A percentile compares a stretch with the other conserved stretches of the same genome.
These are phyloP conservation scores for Mycena crocata DNA, from an alignment of 768 basidiomycete genomes.

Conservation along the genomic window DNA sequence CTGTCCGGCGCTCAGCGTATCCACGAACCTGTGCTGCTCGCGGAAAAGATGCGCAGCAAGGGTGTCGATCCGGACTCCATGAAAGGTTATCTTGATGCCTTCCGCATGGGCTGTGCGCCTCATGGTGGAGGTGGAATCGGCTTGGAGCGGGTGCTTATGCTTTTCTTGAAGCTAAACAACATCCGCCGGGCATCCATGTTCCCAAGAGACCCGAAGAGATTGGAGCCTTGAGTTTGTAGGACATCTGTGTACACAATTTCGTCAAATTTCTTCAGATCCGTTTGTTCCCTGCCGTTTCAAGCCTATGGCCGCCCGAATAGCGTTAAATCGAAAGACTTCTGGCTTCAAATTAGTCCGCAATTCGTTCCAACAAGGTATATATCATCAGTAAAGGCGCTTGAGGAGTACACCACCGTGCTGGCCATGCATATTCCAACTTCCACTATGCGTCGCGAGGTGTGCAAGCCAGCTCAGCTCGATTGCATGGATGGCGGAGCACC, in stretches of 20 bases:
- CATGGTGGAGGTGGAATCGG: constrained; percentile 98
- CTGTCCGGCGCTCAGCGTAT: constrained; percentile 98
- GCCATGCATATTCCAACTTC: constrained; percentile 5
- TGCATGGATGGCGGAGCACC: constrained; percentile 36
- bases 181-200: constrained; percentile 93
- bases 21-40: constrained; percentile 87
- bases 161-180: constrained; percentile 97
- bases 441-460: neutral
- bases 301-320: constrained; percentile 15
- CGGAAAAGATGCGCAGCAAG: constrained; percentile 85
- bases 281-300: constrained; percentile 1
- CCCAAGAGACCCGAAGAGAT: constrained; percentile 95
- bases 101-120: constrained; percentile 94
- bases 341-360: neutral
- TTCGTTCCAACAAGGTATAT: constrained; percentile 18
- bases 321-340: constrained; percentile 12
- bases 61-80: constrained; percentile 93
- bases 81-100: constrained; percentile 93
- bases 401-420: neutral
- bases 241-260: constrained; percentile 18
- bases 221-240: constrained; percentile 74
- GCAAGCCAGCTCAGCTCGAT: constrained; percentile 8
- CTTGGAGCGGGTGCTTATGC: constrained; percentile 94
- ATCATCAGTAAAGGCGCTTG: neutral
- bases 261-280: constrained; percentile 12